phyloP scores from a whole-genome alignment of 768 basidiomycete species.

The Gautieria morchelliformis region DNA sequence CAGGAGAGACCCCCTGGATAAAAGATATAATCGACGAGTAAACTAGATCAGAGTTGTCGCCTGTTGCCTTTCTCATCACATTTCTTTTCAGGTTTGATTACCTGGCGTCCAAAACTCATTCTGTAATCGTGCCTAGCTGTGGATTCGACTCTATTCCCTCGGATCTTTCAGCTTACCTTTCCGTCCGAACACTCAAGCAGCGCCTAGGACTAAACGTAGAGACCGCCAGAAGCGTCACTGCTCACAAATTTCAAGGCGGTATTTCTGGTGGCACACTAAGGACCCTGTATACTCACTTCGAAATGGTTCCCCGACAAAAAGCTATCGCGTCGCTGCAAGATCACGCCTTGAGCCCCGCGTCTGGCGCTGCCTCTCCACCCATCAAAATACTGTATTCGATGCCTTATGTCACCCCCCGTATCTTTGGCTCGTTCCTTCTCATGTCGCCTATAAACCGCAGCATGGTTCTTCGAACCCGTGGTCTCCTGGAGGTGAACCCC shows the following conservation, averaged over 20 bases:
- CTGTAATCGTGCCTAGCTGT: slow-evolving; percentile 71
- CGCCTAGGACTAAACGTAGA: slow-evolving; percentile 24
- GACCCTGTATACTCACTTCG: slow-evolving; percentile 22
- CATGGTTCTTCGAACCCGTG: slow-evolving; percentile 50
- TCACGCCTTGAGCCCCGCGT: slow-evolving; percentile 37
- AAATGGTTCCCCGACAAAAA: slow-evolving; percentile 23
- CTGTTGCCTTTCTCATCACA: neutral
- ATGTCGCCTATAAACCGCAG: slow-evolving; percentile 37
- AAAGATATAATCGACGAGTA: slow-evolving; percentile 49
- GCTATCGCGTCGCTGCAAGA: slow-evolving; percentile 21
- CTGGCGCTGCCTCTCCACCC: slow-evolving; percentile 13
- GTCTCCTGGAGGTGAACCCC: slow-evolving; percentile 20
- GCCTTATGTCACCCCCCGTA: slow-evolving; percentile 21
- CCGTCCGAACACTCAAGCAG: slow-evolving; percentile 58
- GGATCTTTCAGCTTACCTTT: slow-evolving; percentile 59
- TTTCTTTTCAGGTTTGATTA: slow-evolving; percentile 50
- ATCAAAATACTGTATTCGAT: slow-evolving; percentile 28
- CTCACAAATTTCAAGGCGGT: slow-evolving; percentile 36
- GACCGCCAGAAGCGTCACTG: slow-evolving; percentile 49
- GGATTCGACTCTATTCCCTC: slow-evolving; percentile 74
- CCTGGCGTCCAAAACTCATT: slow-evolving; percentile 54
- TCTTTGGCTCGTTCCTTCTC: slow-evolving; percentile 33
- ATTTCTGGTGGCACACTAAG: slow-evolving; percentile 58
- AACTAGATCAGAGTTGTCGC: neutral
- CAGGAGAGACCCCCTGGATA: slow-evolving; percentile 58